Conservation (phyloP, 2,329 filamentous ascomycete species). For the Trichoderma simmonsii region DNA sequence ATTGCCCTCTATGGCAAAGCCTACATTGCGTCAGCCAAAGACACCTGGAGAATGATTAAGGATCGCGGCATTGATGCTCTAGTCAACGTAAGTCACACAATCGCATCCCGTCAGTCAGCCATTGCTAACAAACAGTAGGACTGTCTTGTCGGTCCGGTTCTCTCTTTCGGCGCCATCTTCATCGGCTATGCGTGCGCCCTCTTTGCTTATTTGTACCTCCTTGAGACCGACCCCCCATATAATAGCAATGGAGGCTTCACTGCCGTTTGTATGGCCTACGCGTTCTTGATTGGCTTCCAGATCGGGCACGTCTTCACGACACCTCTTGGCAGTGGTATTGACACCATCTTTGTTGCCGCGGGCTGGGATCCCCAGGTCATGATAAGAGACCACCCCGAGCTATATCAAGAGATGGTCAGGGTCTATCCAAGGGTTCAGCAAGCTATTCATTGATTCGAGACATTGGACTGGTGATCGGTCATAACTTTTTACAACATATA, state of each 20-base stretch:
- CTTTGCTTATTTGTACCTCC: conserved; percentile 81
- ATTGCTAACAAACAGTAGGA: conserved; percentile 44
- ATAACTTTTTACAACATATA: background rate
- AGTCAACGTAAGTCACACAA: conserved; percentile 55
- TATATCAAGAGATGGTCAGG: conserved; percentile 74
- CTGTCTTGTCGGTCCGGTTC: conserved; percentile 72
- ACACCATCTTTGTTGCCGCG: conserved; percentile 83
- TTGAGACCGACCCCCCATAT: conserved; percentile 77
- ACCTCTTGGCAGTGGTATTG: conserved; percentile 81
- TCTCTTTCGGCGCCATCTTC: conserved; percentile 76
- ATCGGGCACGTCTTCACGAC: conserved; percentile 88
- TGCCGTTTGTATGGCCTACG: conserved; percentile 74
- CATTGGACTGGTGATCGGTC: background rate
- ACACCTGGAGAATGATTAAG: conserved; percentile 89
- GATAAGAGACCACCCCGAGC: conserved; percentile 74
- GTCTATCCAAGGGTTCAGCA: conserved; percentile 83
- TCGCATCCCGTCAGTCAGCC: background rate
- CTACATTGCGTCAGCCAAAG: conserved; percentile 83
- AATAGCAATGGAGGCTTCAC: conserved; percentile 68
- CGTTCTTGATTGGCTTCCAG: conserved; percentile 87
- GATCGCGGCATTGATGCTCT: conserved; percentile 87
- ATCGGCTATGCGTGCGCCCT: conserved; percentile 80
- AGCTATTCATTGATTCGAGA: conserved; percentile 52
- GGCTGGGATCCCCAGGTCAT: conserved; percentile 70
- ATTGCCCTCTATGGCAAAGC: conserved; percentile 90